phyloP scores from a whole-genome alignment of 768 basidiomycete species.

The Leccinum boreale region DNA sequence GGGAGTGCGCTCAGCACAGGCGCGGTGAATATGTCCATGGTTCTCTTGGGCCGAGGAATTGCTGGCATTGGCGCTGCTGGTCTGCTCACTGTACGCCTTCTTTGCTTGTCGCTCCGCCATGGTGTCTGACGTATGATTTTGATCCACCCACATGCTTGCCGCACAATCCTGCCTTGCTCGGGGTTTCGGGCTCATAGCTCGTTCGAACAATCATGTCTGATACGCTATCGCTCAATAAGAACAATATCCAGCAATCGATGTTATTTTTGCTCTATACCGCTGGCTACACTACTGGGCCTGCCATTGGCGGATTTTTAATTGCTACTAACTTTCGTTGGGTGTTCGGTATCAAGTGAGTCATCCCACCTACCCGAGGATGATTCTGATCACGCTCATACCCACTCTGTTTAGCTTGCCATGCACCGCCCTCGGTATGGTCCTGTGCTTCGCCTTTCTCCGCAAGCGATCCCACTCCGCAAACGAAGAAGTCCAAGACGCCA shows the following conservation, averaged over 20 bases:
- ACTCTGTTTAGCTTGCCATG: conserved; percentile 38
- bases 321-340: conserved; percentile 48
- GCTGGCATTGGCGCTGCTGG: conserved; percentile 51
- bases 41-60: conserved; percentile 45
- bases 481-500: conserved; percentile 8
- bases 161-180: background rate
- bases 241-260: conserved; percentile 40
- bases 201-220: conserved; percentile 45
- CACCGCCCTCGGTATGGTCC: conserved; percentile 32
- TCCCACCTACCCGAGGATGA: background rate
- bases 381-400: background rate
- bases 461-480: conserved; percentile 14
- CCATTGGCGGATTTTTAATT: conserved; percentile 40
- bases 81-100: conserved; percentile 30
- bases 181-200: conserved; percentile 20
- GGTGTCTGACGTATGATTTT: background rate
- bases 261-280: conserved; percentile 43
- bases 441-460: conserved; percentile 42
- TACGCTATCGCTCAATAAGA: conserved; percentile 38
- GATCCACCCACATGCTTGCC: background rate
- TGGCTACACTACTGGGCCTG: conserved; percentile 43
- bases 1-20: conserved; percentile 49
- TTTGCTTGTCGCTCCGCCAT: background rate
- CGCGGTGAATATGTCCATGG: conserved; percentile 41
- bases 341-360: conserved; percentile 50